Conservation (phyloP, 345 rosid genomes). For the Melaleuca quinquenervia region DNA sequence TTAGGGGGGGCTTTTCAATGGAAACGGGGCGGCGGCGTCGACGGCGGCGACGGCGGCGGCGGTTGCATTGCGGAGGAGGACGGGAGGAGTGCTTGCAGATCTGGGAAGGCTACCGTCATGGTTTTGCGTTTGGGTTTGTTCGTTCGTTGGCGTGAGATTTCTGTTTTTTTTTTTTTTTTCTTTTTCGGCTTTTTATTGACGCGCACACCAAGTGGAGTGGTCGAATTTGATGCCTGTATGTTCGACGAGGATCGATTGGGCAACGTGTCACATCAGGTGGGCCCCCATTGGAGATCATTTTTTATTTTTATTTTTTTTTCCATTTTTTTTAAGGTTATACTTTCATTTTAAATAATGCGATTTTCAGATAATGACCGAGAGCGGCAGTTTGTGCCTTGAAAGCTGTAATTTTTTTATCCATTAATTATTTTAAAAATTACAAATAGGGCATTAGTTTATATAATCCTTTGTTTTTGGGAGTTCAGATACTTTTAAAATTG, state of each 20-base stretch:
- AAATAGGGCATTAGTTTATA: background rate
- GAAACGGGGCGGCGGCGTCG: background rate
- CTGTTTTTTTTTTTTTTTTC: background rate
- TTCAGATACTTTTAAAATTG: background rate
- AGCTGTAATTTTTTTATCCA: background rate
- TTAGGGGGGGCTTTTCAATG: background rate
- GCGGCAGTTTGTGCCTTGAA: background rate
- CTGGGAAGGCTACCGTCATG: background rate
- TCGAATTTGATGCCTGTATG: background rate
- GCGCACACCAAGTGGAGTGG: background rate
- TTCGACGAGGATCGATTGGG: background rate
- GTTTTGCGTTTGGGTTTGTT: background rate
- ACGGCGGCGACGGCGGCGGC: background rate
- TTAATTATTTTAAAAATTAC: background rate
- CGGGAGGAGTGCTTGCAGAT: constrained; percentile 3
- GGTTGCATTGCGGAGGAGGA: background rate
- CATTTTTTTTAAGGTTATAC: background rate
- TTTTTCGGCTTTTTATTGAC: background rate
- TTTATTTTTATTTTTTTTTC: background rate
- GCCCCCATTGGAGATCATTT: background rate
- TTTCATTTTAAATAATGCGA: background rate
- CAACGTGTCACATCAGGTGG: background rate
- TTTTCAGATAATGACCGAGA: background rate
- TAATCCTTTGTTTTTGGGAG: background rate
- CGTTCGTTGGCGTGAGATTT: background rate